A percentile compares a stretch with the other conserved stretches of the same genome.
These are phyloP conservation scores for Nitzschia palea DNA, from an alignment of 108 stramenopile genomes.

Conservation along the genomic window DNA sequence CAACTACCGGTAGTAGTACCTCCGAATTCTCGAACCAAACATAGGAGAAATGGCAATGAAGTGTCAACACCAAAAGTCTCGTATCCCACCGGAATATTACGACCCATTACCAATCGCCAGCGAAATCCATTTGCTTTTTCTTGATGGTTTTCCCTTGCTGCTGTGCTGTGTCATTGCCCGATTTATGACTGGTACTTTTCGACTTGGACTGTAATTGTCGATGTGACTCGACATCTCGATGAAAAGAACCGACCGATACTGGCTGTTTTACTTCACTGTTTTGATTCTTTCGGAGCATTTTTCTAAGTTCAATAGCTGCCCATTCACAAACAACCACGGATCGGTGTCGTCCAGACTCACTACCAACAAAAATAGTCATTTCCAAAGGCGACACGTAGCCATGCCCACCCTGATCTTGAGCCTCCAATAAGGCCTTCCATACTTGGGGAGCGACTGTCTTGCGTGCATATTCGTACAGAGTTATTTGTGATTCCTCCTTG, in stretches of 20 bases:
- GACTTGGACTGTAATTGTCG: neutral
- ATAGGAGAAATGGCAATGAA: no score
- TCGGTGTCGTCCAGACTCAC: conserved; percentile 75
- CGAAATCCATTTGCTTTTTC: conserved; percentile 4
- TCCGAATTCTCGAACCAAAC: no score
- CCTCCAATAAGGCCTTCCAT: conserved; percentile 24
- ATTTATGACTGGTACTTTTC: neutral
- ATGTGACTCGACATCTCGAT: conserved; percentile 21
- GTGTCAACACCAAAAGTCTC: no score
- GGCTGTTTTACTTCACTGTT: neutral
- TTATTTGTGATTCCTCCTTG: neutral
- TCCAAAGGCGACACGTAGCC: conserved; percentile 69
- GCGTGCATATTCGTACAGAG: conserved; percentile 18
- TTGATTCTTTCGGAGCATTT: conserved; percentile 29
- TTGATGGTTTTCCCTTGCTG: neutral
- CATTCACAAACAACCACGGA: conserved; percentile 63
- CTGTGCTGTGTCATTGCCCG: neutral
- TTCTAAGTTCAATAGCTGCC: conserved; percentile 42
- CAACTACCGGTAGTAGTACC: no score
- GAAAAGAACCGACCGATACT: conserved; percentile 30
- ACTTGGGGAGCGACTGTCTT: conserved; percentile 52
- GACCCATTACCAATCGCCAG: conserved; percentile 16
- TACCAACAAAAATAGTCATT: conserved; percentile 73
- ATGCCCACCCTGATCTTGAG: conserved; percentile 67
- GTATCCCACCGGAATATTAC: no score